Evolutionary conservation across 805 yeast genomes (phyloP).

Genomic region (Candida jianshihensis): DNA sequence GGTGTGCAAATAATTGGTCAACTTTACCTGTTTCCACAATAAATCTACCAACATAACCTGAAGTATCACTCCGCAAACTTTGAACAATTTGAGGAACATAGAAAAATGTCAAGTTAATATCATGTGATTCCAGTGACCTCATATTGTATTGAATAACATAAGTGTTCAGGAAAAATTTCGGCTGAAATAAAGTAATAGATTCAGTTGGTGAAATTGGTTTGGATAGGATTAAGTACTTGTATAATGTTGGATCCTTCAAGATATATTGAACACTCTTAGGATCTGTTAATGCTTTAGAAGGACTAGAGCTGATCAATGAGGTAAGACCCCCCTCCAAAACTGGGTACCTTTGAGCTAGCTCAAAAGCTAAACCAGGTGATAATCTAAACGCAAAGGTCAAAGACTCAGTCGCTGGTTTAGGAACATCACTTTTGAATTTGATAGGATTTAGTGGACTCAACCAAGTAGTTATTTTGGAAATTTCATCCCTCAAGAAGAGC

Average conservation of each 20-base stretch:
- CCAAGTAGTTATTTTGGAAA: conserved; percentile 72
- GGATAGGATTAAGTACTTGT: conserved; percentile 17
- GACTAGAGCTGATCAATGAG: conserved; percentile 43
- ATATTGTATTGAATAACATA: conserved; percentile 78
- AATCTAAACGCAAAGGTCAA: conserved; percentile 53
- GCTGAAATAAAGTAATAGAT: conserved; percentile 76
- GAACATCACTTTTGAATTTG: conserved; percentile 26
- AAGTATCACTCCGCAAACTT: conserved; percentile 69
- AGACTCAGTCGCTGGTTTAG: conserved; percentile 29
- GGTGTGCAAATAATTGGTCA: conserved; percentile 90
- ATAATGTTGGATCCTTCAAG: conserved; percentile 20
- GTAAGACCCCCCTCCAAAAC: conserved; percentile 29
- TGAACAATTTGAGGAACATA: conserved; percentile 98
- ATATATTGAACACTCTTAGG: conserved; percentile 57
- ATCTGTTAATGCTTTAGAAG: conserved; percentile 48
- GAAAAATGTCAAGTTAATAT: conserved; percentile 83
- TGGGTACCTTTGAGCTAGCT: conserved; percentile 56
- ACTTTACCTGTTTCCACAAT: conserved; percentile 89
- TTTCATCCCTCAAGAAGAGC: conserved; percentile 69
- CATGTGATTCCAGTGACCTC: conserved; percentile 83
- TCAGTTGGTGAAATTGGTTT: conserved; percentile 72
- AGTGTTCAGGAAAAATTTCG: conserved; percentile 61
- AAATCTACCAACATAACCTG: conserved; percentile 83
- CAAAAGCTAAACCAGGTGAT: conserved; percentile 68
- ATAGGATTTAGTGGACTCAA: conserved; percentile 33